These are phyloP conservation scores for Avena insularis DNA, from an alignment of 176 grass and related monocot species.

Conservation along the genomic window DNA sequence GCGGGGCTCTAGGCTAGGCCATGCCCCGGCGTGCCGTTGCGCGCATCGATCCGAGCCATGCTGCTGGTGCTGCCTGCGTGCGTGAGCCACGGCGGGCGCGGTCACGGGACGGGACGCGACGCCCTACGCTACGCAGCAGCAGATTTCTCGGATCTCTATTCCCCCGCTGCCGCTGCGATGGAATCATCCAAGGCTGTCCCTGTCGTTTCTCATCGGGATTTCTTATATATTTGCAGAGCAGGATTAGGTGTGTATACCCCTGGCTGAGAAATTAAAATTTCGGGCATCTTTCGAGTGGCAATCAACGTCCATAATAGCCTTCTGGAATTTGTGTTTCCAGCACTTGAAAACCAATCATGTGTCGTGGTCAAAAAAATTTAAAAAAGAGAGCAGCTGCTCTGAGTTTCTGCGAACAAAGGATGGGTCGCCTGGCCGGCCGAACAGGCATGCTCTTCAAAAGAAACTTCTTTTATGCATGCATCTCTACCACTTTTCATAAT, in stretches of 20 bases:
- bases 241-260: not conserved
- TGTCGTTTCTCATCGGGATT: not conserved
- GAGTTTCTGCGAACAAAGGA: slow-evolving; percentile 38
- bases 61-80: not conserved
- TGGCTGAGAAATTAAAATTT: not conserved
- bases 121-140: not conserved
- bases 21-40: slow-evolving; percentile 22
- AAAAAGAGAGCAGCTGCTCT: slow-evolving; percentile 8
- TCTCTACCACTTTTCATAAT: not conserved
- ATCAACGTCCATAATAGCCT: not conserved
- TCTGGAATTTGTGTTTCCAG: slow-evolving; percentile 20
- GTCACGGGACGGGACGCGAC: slow-evolving; percentile 24
- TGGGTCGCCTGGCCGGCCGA: not conserved
- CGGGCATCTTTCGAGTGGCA: not conserved
- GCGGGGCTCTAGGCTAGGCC: slow-evolving; percentile 23
- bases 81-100: not conserved
- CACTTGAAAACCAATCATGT: slow-evolving; percentile 45
- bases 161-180: not conserved
- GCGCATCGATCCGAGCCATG: slow-evolving; percentile 9
- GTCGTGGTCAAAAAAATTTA: not conserved
- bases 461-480: slow-evolving; percentile 25
- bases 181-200: slow-evolving; percentile 1
- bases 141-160: not conserved
- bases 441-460: slow-evolving; percentile 36
- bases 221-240: not conserved